Conservation (phyloP, 2,329 filamentous ascomycete species). For the Chrysosporium keratinophilum region DNA sequence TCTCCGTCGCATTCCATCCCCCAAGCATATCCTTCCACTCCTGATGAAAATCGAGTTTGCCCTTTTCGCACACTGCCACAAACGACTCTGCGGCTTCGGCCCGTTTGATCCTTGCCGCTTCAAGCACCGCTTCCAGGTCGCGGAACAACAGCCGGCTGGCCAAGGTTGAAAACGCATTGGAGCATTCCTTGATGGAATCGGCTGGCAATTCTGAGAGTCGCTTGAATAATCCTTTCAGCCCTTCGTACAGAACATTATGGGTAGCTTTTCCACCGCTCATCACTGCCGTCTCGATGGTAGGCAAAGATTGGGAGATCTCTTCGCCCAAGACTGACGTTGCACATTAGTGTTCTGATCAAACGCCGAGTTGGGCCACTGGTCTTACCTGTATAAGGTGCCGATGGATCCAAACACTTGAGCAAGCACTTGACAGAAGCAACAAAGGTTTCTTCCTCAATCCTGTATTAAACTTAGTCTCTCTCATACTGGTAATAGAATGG, state of each 20-base stretch:
- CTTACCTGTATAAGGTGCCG: constrained; percentile 15
- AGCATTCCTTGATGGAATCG: constrained; percentile 18
- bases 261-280: constrained; percentile 27
- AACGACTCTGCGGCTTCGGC: constrained; percentile 30
- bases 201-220: constrained; percentile 23
- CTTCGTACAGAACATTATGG: constrained; percentile 28
- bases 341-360: constrained; percentile 16
- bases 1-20: constrained; percentile 31
- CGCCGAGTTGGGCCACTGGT: constrained; percentile 16
- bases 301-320: constrained; percentile 24
- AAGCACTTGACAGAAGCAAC: constrained; percentile 32
- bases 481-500: background rate
- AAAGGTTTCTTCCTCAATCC: constrained; percentile 27
- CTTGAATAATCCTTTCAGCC: constrained; percentile 27
- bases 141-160: constrained; percentile 24
- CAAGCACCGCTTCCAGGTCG: constrained; percentile 29
- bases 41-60: constrained; percentile 18
- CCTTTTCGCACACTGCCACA: constrained; percentile 22
- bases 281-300: constrained; percentile 25
- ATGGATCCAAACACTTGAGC: constrained; percentile 30
- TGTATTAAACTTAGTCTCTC: constrained; percentile 10
- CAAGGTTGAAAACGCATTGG: constrained; percentile 23
- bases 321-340: constrained; percentile 23
- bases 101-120: constrained; percentile 30
- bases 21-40: constrained; percentile 21